Evolutionary conservation across 306 rosid genomes (phyloP).

Genomic region (Fragaria vesca): DNA sequence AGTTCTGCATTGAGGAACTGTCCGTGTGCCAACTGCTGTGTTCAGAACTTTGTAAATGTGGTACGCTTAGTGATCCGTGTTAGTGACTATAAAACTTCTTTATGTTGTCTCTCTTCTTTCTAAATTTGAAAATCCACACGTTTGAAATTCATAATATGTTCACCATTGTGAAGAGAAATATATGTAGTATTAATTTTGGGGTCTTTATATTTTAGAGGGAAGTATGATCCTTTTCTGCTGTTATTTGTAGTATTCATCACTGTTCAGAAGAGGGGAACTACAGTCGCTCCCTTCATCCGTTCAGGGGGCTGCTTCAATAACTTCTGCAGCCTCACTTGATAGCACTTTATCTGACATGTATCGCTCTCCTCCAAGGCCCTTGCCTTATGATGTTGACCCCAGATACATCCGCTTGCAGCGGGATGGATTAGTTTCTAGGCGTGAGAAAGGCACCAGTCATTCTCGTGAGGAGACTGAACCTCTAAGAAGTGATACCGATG

Average conservation of each 20-base stretch:
- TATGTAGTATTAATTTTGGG: neutral
- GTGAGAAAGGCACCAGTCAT: slow-evolving; percentile 90
- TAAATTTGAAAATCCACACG: neutral
- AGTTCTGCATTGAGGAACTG: slow-evolving; percentile 76
- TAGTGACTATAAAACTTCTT: neutral
- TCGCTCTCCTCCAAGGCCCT: slow-evolving; percentile 96
- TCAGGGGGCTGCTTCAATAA: slow-evolving; percentile 78
- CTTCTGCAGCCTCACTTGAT: slow-evolving; percentile 69
- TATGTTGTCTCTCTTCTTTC: neutral
- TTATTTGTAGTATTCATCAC: slow-evolving; percentile 63
- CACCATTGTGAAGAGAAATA: neutral
- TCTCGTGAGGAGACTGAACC: slow-evolving; percentile 87
- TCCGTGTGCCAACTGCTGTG: slow-evolving; percentile 67
- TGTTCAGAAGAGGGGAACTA: slow-evolving; percentile 77
- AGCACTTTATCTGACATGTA: slow-evolving; percentile 78
- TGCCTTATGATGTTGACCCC: slow-evolving; percentile 88
- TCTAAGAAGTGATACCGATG: slow-evolving; percentile 65
- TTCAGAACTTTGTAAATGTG: slow-evolving; percentile 63
- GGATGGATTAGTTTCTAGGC: slow-evolving; percentile 81
- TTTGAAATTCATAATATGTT: neutral
- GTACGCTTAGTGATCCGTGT: slow-evolving; percentile 40
- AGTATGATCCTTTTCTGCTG: slow-evolving; percentile 19
- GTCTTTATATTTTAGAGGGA: slow-evolving; percentile 12
- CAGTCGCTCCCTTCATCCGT: slow-evolving; percentile 78
- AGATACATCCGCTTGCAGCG: slow-evolving; percentile 69